A percentile compares a stretch with the other conserved stretches of the same genome.
Conservation (phyloP, 768 basidiomycete species). For the button mushroom (Agaricus bisporus) region DNA sequence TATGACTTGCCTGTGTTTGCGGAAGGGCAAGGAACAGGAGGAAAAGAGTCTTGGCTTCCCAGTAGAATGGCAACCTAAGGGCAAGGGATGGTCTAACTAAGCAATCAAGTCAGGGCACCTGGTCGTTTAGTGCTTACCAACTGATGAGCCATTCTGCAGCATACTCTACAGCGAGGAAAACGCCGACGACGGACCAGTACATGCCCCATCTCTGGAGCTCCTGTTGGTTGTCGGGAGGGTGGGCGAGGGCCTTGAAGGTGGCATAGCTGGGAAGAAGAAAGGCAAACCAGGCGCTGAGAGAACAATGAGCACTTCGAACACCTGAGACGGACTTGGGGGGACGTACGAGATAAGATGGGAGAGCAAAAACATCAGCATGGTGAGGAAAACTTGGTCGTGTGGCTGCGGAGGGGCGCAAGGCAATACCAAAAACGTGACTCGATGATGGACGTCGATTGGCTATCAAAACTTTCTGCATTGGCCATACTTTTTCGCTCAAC, state of each 20-base stretch:
- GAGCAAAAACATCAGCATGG: conserved; percentile 43
- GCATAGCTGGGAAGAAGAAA: conserved; percentile 58
- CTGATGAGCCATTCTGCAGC: conserved; percentile 56
- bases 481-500: too few relatives aligned
- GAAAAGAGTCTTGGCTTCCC: conserved; percentile 65
- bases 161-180: conserved; percentile 58
- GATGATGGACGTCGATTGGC: too few relatives aligned
- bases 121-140: conserved; percentile 39
- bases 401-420: background rate
- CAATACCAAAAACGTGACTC: too few relatives aligned
- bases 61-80: conserved; percentile 69
- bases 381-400: conserved; percentile 11
- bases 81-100: conserved; percentile 3
- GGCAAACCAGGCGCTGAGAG: conserved; percentile 61
- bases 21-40: conserved; percentile 64
- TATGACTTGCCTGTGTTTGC: conserved; percentile 52
- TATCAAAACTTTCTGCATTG: too few relatives aligned
- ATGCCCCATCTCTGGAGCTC: conserved; percentile 51
- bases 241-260: conserved; percentile 63
- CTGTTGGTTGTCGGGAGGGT: conserved; percentile 41
- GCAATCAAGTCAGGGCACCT: conserved; percentile 6
- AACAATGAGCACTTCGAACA: background rate
- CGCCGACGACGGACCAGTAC: conserved; percentile 62
- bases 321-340: background rate
- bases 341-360: conserved; percentile 46